Evolutionary conservation across 2,329 filamentous ascomycete genomes (phyloP).

Genomic region (Pseudogymnoascus sp.): DNA sequence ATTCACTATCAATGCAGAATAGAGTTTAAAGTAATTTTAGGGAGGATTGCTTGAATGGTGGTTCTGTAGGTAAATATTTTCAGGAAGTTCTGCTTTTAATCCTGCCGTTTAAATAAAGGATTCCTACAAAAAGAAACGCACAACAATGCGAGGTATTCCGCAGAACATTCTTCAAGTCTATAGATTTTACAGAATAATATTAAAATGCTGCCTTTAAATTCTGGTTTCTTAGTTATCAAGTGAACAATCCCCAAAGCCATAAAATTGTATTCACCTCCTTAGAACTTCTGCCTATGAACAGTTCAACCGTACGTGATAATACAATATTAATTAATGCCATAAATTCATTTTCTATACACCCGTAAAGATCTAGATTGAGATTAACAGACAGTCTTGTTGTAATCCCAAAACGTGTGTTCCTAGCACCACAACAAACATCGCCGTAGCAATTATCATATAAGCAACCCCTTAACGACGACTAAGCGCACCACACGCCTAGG

Average conservation of each 20-base stretch:
- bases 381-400: not conserved
- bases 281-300: not conserved
- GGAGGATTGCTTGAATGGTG: not conserved
- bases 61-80: not conserved
- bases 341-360: not conserved
- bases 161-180: not conserved
- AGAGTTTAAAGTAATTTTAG: not conserved
- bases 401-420: not conserved
- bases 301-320: not conserved
- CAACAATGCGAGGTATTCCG: not conserved
- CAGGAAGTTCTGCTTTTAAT: not conserved
- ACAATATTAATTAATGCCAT: not conserved
- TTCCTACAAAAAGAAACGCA: not conserved
- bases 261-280: not conserved
- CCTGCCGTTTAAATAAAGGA: not conserved
- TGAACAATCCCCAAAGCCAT: not conserved
- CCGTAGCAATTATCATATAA: not conserved
- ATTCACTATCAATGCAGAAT: not conserved
- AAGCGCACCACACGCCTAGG: not conserved
- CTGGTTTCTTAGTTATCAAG: not conserved
- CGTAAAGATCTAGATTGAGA: not conserved
- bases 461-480: not conserved
- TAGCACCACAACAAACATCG: not conserved
- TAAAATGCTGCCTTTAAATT: not conserved
- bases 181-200: not conserved